A percentile compares a stretch with the other conserved stretches of the same genome.
Conservation (phyloP, 495 filamentous ascomycete species). For the Talaromyces ruber region DNA sequence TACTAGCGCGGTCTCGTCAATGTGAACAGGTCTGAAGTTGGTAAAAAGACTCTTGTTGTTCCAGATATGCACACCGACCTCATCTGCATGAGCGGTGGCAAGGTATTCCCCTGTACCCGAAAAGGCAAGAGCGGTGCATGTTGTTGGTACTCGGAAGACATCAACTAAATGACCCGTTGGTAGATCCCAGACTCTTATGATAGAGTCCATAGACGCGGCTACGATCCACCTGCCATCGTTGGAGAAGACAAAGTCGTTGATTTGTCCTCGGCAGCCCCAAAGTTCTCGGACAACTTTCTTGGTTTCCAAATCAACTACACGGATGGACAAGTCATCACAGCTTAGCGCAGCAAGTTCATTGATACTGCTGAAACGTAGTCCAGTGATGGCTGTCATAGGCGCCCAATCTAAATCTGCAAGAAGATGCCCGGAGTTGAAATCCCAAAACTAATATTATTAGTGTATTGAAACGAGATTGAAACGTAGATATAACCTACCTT, state of each 20-base stretch:
- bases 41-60: slow-evolving; percentile 86
- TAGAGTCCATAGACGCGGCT: slow-evolving; percentile 72
- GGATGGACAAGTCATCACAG: slow-evolving; percentile 81
- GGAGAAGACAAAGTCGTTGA: slow-evolving; percentile 86
- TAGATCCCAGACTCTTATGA: slow-evolving; percentile 88
- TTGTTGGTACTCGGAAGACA: slow-evolving; percentile 63
- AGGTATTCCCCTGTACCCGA: slow-evolving; percentile 86
- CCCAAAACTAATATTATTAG: slow-evolving; percentile 63
- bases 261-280: slow-evolving; percentile 73
- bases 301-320: slow-evolving; percentile 85
- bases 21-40: slow-evolving; percentile 72
- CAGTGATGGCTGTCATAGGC: slow-evolving; percentile 66
- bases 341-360: slow-evolving; percentile 84
- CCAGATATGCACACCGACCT: slow-evolving; percentile 88
- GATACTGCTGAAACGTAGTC: slow-evolving; percentile 65
- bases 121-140: slow-evolving; percentile 78
- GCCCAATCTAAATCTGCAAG: slow-evolving; percentile 79
- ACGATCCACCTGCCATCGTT: slow-evolving; percentile 91
- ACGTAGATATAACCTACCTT: slow-evolving; percentile 40
- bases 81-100: slow-evolving; percentile 75
- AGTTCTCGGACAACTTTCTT: slow-evolving; percentile 85
- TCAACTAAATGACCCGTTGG: slow-evolving; percentile 94
- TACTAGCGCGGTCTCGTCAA: slow-evolving; percentile 65
- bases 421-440: slow-evolving; percentile 70
- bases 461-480: not conserved